Evolutionary conservation across 75 land plant genomes (phyloP), one percentile per base, ranked within the genome.

Genomic region (Cunninghamia lanceolata): DNA sequence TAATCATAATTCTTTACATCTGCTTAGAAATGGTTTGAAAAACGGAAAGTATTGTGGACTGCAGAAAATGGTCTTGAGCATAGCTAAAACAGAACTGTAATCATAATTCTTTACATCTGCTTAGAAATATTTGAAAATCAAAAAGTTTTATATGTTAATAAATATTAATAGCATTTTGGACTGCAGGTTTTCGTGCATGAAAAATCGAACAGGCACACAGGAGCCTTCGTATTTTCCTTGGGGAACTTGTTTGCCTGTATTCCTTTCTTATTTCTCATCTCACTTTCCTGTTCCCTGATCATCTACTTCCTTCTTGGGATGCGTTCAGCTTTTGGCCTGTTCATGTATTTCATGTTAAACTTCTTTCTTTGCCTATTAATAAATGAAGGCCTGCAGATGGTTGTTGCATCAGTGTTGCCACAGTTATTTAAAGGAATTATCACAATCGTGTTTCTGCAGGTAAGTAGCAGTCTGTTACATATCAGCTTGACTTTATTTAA

Each of bases 321-420:
- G 80, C 76, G 93, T 25, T 82, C 91, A 70, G 93, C 90, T 83
- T 93, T 96, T 85, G 90, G 90, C 87, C 90, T 92, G 93, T 88
- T 96, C 83, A 91, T 93, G 93, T 96, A 96, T 89, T 96, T 95
- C 84, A 91, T 91, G 81, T 86, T 96, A 47, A 95, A 92, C 86
- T 87, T 93, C 56, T 96, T 96, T 86, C 88, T 91, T 88, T 93
- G 93, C 90, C 93, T 96, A 25, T 42, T 93, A 75, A 93, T 88
- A 46, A 91, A 89, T 88, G 98, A 96, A 87, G 96, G 92, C 71
- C 89, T 96, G 34, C 80, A 91, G 90, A 88, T 93, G 79, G 82
- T 91, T 68, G 85, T 95, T 83, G 90, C 92, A 80, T 88, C 87
- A 28, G 82, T 96, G 45, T 88, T 91, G 85, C 88, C 85, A 45